Evolutionary conservation across 345 rosid genomes (phyloP), one percentile per base, ranked within the genome.

Genomic region (Turnera subulata): DNA sequence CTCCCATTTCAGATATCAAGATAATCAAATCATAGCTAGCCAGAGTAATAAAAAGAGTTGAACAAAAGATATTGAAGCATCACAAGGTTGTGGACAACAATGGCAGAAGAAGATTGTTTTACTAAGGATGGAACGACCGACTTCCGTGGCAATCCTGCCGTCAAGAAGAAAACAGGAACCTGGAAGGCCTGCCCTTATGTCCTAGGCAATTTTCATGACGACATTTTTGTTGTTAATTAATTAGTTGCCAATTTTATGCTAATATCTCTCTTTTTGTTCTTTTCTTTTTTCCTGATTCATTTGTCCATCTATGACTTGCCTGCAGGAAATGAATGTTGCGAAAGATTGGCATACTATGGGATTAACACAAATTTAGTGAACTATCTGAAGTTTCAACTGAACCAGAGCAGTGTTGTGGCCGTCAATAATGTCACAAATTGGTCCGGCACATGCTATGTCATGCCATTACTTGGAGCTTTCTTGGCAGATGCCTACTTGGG

Each of bases 401-500:
- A 74, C 49, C 76, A 76, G 50, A 32, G 66, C 15, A 73, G 59
- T 45, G 77, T 66, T 40, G 64, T 18, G 21, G 84, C 84, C 0
- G 73, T 77, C 39, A 80, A 71, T 35, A 71, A 76, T 25, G 90
- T 84, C 61, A 73, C 73, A 23, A 83, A 71, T 40, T 82, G 90
- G 88, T 76, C 82, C 1, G 90, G 94, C 2, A 74, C 82, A 1
- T 78, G 88, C 60, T 84, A 80, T 19, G 69, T 73, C 50, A 80
- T 73, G 75, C 85, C 88, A n/a, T 68, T 82, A 32, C 43, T 82
- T 18, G 88, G 84, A 24, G 88, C 90, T 29, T 62, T 86, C 50
- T 51, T 80, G 10, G 88, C 85, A 12, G 82, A 86, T 69, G 74
- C 87, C 16, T 83, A 74, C 52, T 54, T 79, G 69, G 95, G 83